Base-by-base conservation (phyloP, 345 rosid species). In the Acer yangbiense region DNA sequence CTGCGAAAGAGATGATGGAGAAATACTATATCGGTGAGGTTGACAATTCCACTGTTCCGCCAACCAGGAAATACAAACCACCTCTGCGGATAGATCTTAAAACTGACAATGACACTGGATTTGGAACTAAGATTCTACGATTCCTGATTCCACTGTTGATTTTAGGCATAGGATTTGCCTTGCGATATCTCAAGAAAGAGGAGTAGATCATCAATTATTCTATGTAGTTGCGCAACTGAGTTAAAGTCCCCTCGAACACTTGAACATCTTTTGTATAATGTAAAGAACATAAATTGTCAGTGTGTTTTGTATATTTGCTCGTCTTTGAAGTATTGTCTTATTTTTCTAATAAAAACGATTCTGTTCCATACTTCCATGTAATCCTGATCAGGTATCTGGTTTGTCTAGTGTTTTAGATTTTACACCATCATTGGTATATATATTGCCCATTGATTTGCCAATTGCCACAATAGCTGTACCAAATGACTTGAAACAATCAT, bases 21-120 rank as follows among this genome's bases (percentile, higher is more conserved):
- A 89, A 91, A 52, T 90, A 85, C 78, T 88, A 66, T 71, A 85
- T 91, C 9, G 97, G 95, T 62, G 90, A 93, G 16, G 74, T 93
- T 50, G 95, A 93, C 65, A 17, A 80, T 79, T 55, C 89, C 20
- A 89, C 88, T 0, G 76, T 90, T 52, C 98, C 94, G 1, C 72
- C 66, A 48, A 78, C 75, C 23, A 83, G 50, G 68, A 87, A 85
- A 75, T 74, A 65, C 74, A 81, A 65, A 17, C 83, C 88, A 2
- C 85, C 83, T 50, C 80, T 72, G 16, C 79, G 66, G 62, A 72
- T 58, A 7, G 76, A 35, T 9, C 69, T 16, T 1, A 74, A 68
- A 14, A 61, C 72, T 13, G 62, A 80, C 3, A 35, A 35, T 0
- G 86, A 83, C 9, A 43, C 81, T 7, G 86, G 79, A 73, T 48